A percentile compares a stretch with the other conserved stretches of the same genome.
These are phyloP conservation scores for Rhodamnia argentea DNA, from an alignment of 345 rosid genomes.

Conservation along the genomic window DNA sequence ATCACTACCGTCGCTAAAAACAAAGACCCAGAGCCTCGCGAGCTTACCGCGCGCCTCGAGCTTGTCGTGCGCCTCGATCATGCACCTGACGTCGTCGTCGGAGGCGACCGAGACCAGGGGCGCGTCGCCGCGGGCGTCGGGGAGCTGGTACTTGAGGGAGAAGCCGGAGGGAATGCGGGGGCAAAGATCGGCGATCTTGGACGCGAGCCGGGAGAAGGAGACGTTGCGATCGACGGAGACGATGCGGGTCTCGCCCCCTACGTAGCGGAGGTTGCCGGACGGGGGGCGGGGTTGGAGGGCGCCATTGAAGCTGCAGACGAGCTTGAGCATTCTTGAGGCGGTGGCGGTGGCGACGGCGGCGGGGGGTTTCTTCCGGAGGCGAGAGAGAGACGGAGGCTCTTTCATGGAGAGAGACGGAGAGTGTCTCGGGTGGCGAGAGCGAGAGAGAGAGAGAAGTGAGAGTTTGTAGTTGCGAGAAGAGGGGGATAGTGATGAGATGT, in stretches of 20 bases:
- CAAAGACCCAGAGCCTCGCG: constrained; percentile 17
- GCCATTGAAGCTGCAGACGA: constrained; percentile 29
- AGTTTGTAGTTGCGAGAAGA: background rate
- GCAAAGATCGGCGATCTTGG: constrained; percentile 13
- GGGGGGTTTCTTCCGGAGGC: constrained; percentile 4
- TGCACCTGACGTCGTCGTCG: constrained; percentile 15
- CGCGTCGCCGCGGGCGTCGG: background rate
- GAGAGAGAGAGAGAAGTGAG: background rate
- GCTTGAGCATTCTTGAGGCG: constrained; percentile 9
- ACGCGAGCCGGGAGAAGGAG: constrained; percentile 5
- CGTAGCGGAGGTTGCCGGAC: constrained; percentile 8
- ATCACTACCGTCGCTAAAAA: background rate
- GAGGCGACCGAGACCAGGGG: constrained; percentile 8
- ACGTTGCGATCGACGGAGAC: constrained; percentile 11
- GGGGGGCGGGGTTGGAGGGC: constrained; percentile 5
- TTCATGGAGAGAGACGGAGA: constrained; percentile 2
- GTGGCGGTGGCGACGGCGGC: background rate
- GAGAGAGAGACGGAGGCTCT: background rate
- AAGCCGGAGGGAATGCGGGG: background rate
- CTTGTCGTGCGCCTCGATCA: constrained; percentile 20
- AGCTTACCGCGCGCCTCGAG: constrained; percentile 6
- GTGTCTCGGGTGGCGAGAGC: background rate
- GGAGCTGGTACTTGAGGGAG: constrained; percentile 14
- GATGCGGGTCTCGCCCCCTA: constrained; percentile 25
- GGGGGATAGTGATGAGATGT: background rate